These are phyloP conservation scores for Pseudocercospora cruenta DNA, from an alignment of 2,329 filamentous ascomycete genomes.

Conservation along the genomic window DNA sequence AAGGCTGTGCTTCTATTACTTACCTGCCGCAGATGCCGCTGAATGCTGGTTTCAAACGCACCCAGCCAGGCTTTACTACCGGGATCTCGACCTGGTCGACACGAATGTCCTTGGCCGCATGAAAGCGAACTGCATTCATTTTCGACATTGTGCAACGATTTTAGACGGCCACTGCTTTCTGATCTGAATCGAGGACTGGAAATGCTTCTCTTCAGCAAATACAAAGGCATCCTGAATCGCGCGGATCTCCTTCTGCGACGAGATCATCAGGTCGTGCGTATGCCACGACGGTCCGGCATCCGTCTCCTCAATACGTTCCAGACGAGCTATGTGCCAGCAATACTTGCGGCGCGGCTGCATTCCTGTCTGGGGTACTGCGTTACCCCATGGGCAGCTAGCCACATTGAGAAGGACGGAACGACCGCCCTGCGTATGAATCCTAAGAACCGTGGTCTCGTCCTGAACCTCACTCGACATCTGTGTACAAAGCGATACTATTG, in stretches of 20 bases:
- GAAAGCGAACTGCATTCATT: slow-evolving; percentile 31
- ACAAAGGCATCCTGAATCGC: no score
- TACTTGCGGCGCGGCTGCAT: background rate
- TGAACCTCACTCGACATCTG: background rate
- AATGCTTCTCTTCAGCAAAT: no score
- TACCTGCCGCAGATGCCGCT: slow-evolving; percentile 28
- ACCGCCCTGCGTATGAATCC: background rate
- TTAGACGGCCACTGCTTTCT: background rate
- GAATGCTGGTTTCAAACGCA: slow-evolving; percentile 24
- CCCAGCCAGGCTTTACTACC: slow-evolving; percentile 18
- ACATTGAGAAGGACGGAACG: background rate
- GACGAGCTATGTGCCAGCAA: background rate
- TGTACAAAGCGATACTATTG: background rate
- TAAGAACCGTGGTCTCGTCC: background rate
- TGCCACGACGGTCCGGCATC: background rate
- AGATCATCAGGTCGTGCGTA: no score
- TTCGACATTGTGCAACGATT: background rate
- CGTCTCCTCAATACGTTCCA: background rate
- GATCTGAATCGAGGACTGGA: no score
- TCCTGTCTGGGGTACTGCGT: background rate
- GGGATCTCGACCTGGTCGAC: slow-evolving; percentile 27
- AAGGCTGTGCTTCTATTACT: no score
- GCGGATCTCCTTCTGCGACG: no score
- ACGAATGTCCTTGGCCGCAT: slow-evolving; percentile 29
- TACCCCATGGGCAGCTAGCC: background rate